Conservation (phyloP, 495 filamentous ascomycete species). For the Aspergillus heteromorphus region DNA sequence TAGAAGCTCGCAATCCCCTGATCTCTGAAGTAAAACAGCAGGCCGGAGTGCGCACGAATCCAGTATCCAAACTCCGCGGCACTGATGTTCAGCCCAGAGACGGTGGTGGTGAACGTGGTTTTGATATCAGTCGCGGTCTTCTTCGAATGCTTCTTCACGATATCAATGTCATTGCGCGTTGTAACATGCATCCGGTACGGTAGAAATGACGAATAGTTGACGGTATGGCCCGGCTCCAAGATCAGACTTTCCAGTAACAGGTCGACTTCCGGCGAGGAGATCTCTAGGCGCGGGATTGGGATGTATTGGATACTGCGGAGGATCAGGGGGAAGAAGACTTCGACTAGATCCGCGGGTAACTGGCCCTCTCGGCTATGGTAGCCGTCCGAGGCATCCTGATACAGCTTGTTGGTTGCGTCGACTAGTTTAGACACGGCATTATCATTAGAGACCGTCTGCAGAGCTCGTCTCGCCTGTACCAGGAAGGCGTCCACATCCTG, state of each 20-base stretch:
- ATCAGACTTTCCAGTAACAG: conserved; percentile 86
- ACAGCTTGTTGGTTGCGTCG: conserved; percentile 57
- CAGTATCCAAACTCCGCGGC: conserved; percentile 84
- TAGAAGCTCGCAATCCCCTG: conserved; percentile 79
- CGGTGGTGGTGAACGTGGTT: conserved; percentile 65
- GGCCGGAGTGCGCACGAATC: conserved; percentile 61
- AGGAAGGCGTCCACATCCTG: conserved; percentile 71
- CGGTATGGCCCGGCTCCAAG: conserved; percentile 77
- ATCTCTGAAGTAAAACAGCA: conserved; percentile 64
- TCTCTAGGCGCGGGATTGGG: conserved; percentile 80
- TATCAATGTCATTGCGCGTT: conserved; percentile 79
- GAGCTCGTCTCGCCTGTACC: conserved; percentile 59
- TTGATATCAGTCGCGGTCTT: conserved; percentile 60
- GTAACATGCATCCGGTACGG: conserved; percentile 76
- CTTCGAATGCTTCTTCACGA: conserved; percentile 70
- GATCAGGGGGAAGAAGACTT: conserved; percentile 74
- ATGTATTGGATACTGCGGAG: conserved; percentile 76
- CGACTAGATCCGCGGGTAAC: conserved; percentile 65
- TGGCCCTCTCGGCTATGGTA: conserved; percentile 56
- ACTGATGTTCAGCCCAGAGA: conserved; percentile 74
- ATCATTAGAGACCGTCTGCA: conserved; percentile 64
- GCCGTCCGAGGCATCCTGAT: conserved; percentile 58
- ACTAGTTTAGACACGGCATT: conserved; percentile 62
- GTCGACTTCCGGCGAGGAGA: conserved; percentile 76
- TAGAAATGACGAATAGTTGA: conserved; percentile 84